phyloP scores from a whole-genome alignment of 768 basidiomycete species.

The Phanerodontia chrysosporium region DNA sequence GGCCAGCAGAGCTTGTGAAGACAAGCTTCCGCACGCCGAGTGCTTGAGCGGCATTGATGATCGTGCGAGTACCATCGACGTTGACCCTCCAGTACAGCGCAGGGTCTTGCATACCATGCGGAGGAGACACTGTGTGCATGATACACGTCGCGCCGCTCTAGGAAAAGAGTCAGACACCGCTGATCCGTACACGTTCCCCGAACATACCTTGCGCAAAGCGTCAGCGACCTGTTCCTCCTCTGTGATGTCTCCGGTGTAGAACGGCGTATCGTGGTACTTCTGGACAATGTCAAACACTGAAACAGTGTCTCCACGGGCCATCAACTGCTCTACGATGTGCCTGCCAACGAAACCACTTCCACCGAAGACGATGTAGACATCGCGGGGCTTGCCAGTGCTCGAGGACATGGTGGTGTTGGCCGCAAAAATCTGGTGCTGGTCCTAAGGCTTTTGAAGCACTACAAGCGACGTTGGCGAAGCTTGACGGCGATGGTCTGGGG shows the following conservation, averaged over 20 bases:
- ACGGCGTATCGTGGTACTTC: constrained; percentile 80
- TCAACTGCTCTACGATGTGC: constrained; percentile 83
- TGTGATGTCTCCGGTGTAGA: constrained; percentile 88
- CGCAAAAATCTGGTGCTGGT: not conserved
- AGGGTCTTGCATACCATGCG: constrained; percentile 60
- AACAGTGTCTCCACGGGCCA: constrained; percentile 75
- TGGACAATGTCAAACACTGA: constrained; percentile 91
- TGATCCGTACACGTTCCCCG: not conserved
- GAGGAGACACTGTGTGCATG: constrained; percentile 91
- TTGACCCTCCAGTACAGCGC: constrained; percentile 90
- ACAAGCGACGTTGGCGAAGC: not conserved
- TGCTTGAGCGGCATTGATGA: constrained; percentile 77
- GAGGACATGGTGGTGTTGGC: constrained; percentile 7
- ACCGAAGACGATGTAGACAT: constrained; percentile 88
- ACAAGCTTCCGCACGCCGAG: constrained; percentile 81
- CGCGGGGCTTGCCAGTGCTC: constrained; percentile 24
- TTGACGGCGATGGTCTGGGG: not conserved
- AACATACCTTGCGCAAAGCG: constrained; percentile 68
- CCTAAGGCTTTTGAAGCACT: not conserved
- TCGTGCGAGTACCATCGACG: constrained; percentile 82
- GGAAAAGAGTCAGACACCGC: not conserved
- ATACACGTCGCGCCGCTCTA: constrained; percentile 85
- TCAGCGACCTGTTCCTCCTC: constrained; percentile 66
- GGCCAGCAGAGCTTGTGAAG: constrained; percentile 90
- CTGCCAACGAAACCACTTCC: constrained; percentile 91